Evolutionary conservation across 2,329 filamentous ascomycete species (phyloP).

Genomic region (Waltergamsia citrina): DNA sequence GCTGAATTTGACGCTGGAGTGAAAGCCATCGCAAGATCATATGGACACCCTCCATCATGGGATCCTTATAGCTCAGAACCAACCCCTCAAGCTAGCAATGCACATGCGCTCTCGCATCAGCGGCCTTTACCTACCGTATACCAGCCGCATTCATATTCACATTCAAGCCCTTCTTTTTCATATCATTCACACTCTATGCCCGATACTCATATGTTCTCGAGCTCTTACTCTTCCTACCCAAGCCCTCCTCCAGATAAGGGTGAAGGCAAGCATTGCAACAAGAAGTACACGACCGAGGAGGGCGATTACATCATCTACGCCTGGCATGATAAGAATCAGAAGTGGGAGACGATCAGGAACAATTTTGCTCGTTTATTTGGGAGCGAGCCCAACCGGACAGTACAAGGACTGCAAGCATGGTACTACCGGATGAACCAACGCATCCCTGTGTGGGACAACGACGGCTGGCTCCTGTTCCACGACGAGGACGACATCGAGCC

Average conservation of each 20-base stretch:
- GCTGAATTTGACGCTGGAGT: constrained; percentile 27
- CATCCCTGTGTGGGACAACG: constrained; percentile 27
- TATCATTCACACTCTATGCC: not conserved
- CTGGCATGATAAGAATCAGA: constrained; percentile 32
- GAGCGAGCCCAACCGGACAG: constrained; percentile 23
- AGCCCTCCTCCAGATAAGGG: constrained; percentile 23
- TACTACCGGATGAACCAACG: constrained; percentile 33
- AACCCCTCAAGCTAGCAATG: not conserved
- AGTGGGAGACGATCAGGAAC: constrained; percentile 29
- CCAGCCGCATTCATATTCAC: constrained; percentile 1
- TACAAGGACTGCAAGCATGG: constrained; percentile 31
- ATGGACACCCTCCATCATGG: not conserved
- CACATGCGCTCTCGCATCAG: not conserved
- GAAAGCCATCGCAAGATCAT: constrained; percentile 15
- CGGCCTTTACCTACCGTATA: not conserved
- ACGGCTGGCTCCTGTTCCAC: constrained; percentile 29
- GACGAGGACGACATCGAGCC: constrained; percentile 27
- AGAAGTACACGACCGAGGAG: constrained; percentile 32
- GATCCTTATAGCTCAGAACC: not conserved
- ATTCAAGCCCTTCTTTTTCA: not conserved
- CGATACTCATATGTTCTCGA: not conserved
- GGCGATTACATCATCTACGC: constrained; percentile 33
- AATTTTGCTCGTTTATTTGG: constrained; percentile 28
- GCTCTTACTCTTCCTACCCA: constrained; percentile 15
- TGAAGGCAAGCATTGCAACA: constrained; percentile 30